Percentiles rank a stretch among this genome's conserved stretches.
These are phyloP conservation scores for Ammopiptanthus mongolicus DNA, from an alignment of 306 rosid species.

Conservation along the genomic window DNA sequence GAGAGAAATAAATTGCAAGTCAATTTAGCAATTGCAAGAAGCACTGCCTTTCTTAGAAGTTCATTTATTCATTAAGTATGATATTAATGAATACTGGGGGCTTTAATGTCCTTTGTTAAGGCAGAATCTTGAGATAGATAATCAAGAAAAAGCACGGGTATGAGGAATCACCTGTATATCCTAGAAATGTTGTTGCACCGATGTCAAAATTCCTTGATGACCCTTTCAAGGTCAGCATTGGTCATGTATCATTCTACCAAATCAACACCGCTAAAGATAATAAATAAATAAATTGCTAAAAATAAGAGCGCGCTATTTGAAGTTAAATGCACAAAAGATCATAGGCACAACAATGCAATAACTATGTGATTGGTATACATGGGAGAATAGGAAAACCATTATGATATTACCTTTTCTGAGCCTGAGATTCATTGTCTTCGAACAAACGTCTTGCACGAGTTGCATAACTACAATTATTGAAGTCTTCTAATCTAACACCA, in stretches of 20 bases:
- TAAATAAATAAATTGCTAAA: background rate
- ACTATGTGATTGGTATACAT: background rate
- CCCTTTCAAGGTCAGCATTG: constrained; percentile 70
- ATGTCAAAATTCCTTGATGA: constrained; percentile 51
- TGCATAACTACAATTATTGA: no score
- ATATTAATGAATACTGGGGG: no score
- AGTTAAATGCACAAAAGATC: background rate
- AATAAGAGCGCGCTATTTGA: background rate
- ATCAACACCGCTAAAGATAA: constrained; percentile 30
- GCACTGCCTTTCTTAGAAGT: no score
- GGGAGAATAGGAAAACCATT: background rate
- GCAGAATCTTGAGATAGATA: no score
- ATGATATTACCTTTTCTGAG: constrained; percentile 44
- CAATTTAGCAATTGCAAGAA: no score
- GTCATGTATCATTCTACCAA: constrained; percentile 68
- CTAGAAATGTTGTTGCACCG: constrained; percentile 81
- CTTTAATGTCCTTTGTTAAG: no score
- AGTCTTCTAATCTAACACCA: constrained; percentile 35
- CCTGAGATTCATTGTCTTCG: background rate
- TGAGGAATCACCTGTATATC: constrained; percentile 81
- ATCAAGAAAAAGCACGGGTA: constrained; percentile 3
- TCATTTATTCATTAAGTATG: no score
- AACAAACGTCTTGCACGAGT: no score
- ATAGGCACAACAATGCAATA: background rate
- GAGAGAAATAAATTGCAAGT: no score